Evolutionary conservation across 768 basidiomycete genomes (phyloP).

Genomic region (Astraeus odoratus): DNA sequence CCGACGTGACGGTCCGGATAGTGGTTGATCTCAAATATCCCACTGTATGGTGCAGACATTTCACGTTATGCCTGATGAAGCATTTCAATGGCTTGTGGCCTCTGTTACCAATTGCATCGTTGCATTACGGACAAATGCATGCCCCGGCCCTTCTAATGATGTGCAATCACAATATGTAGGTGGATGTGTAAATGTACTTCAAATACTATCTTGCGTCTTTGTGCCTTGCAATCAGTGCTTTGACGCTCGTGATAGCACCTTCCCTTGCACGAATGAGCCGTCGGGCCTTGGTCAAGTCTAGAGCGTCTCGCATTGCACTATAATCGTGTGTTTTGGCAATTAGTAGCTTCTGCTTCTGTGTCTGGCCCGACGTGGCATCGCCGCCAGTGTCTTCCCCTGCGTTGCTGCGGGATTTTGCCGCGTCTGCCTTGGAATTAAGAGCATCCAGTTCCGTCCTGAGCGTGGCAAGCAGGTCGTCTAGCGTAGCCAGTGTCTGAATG

Average conservation of each 20-base stretch:
- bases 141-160: too few species aligned
- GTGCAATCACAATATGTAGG: too few species aligned
- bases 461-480: constrained; percentile 56
- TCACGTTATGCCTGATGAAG: too few species aligned
- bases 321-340: constrained; percentile 40
- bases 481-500: constrained; percentile 44
- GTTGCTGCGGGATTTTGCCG: neutral
- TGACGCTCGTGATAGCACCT: constrained; percentile 58
- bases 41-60: too few species aligned
- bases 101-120: too few species aligned
- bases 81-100: too few species aligned
- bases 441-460: constrained; percentile 40
- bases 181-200: neutral
- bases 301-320: constrained; percentile 26
- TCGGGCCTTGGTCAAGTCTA: constrained; percentile 56
- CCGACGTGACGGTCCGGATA: too few species aligned
- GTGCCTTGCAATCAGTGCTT: constrained; percentile 43
- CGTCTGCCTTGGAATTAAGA: neutral
- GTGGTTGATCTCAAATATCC: too few species aligned
- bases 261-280: constrained; percentile 66
- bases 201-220: neutral
- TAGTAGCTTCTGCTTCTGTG: constrained; percentile 3
- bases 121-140: too few species aligned
- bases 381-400: neutral
- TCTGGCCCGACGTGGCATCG: neutral